phyloP scores from a whole-genome alignment of 192 early-diverging fungal species.

The Linderina pennispora region DNA sequence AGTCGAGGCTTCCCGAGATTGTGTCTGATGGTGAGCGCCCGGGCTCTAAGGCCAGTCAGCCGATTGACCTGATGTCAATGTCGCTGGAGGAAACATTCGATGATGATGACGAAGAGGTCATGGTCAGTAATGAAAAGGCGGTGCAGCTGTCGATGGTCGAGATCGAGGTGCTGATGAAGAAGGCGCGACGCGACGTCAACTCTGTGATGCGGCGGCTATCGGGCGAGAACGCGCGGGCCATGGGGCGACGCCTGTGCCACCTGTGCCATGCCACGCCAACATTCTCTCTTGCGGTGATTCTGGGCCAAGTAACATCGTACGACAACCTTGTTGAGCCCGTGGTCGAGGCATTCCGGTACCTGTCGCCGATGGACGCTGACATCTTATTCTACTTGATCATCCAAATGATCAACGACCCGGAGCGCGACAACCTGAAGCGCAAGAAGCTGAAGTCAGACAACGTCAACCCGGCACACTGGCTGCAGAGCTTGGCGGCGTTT shows the following conservation, averaged over 20 bases:
- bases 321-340: conserved; percentile 42
- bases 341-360: conserved; percentile 40
- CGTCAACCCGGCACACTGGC: conserved; percentile 38
- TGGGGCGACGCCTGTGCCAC: conserved; percentile 37
- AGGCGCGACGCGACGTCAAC: conserved; percentile 29
- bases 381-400: conserved; percentile 37
- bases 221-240: conserved; percentile 34
- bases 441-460: conserved; percentile 43
- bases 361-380: conserved; percentile 36
- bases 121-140: neutral
- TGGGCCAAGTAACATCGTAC: conserved; percentile 45
- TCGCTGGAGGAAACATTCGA: conserved; percentile 34
- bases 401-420: conserved; percentile 17
- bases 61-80: conserved; percentile 5
- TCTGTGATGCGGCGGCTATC: conserved; percentile 45
- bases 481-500: conserved; percentile 41
- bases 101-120: conserved; percentile 6
- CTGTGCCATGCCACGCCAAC: conserved; percentile 35
- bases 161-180: conserved; percentile 19
- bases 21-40: neutral
- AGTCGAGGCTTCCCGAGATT: conserved; percentile 12
- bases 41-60: neutral
- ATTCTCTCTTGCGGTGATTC: conserved; percentile 27
- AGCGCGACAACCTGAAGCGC: conserved; percentile 5
- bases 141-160: conserved; percentile 9